phyloP scores from a whole-genome alignment of 257 asterid genomes.

The Nicotiana sylvestris region DNA sequence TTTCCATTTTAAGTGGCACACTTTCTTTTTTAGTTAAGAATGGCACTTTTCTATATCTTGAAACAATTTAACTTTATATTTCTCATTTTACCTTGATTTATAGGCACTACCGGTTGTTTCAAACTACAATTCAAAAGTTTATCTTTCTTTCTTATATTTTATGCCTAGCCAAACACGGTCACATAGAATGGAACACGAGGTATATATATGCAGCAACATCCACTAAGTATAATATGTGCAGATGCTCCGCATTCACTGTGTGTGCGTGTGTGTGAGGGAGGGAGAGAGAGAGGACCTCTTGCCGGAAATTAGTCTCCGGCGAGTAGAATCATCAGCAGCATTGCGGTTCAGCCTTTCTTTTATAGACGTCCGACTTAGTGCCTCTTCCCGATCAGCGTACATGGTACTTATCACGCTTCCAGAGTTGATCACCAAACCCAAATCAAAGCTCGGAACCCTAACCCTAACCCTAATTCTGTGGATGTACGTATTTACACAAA shows the following conservation, averaged over 20 bases:
- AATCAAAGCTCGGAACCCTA: slow-evolving; percentile 19
- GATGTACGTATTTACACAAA: neutral
- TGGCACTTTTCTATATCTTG: too few species aligned
- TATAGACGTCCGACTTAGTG: slow-evolving; percentile 49
- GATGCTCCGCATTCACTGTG: neutral
- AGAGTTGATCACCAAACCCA: slow-evolving; percentile 10
- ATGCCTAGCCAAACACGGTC: too few species aligned
- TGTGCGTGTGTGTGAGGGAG: too few species aligned
- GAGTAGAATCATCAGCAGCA: slow-evolving; percentile 33
- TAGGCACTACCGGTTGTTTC: too few species aligned
- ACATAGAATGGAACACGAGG: too few species aligned
- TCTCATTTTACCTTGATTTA: too few species aligned
- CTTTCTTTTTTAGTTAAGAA: too few species aligned
- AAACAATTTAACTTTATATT: too few species aligned
- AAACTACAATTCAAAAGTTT: too few species aligned
- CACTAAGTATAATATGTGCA: neutral
- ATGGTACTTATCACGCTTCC: slow-evolving; percentile 16
- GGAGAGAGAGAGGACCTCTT: slow-evolving; percentile 47
- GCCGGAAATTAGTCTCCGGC: slow-evolving; percentile 50
- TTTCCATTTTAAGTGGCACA: too few species aligned
- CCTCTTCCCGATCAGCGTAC: slow-evolving; percentile 86
- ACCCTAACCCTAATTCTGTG: slow-evolving; percentile 32
- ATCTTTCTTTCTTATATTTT: too few species aligned
- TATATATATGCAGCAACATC: too few species aligned
- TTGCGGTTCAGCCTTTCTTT: slow-evolving; percentile 68